Evolutionary conservation across 2,329 filamentous ascomycete genomes (phyloP).

Genomic region (Beauveria varroae): DNA sequence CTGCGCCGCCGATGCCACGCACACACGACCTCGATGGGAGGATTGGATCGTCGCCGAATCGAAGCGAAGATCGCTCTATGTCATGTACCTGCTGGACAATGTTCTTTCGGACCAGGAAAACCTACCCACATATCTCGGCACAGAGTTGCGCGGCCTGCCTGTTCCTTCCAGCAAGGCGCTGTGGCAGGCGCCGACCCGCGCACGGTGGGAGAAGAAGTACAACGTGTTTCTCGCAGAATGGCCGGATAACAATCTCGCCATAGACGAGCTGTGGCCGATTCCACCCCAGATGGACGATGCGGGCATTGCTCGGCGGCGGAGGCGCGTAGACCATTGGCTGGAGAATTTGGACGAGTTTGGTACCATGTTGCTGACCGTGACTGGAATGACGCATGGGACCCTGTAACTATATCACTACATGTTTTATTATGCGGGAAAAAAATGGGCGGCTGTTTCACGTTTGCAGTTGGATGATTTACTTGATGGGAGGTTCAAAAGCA

Average conservation of each 20-base stretch:
- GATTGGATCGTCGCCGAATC: constrained; percentile 45
- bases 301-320: constrained; percentile 22
- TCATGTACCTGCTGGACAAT: constrained; percentile 47
- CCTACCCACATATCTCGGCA: constrained; percentile 39
- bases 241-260: constrained; percentile 31
- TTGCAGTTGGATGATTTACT: too few species aligned
- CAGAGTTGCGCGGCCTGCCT: constrained; percentile 37
- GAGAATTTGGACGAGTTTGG: constrained; percentile 45
- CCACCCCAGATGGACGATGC: constrained; percentile 23
- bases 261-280: constrained; percentile 45
- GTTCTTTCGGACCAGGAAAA: constrained; percentile 35
- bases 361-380: constrained; percentile 44
- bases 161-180: constrained; percentile 33
- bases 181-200: constrained; percentile 33
- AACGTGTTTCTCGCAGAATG: constrained; percentile 34
- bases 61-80: constrained; percentile 43
- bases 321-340: constrained; percentile 41
- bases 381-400: constrained; percentile 34
- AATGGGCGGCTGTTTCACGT: too few species aligned
- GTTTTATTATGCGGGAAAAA: too few species aligned
- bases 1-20: constrained; percentile 32
- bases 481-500: too few species aligned
- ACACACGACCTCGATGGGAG: constrained; percentile 39
- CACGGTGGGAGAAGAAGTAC: constrained; percentile 36
- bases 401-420: neutral